phyloP scores from a whole-genome alignment of 1,139 yeast species.

The Chernovozyma aurita region DNA sequence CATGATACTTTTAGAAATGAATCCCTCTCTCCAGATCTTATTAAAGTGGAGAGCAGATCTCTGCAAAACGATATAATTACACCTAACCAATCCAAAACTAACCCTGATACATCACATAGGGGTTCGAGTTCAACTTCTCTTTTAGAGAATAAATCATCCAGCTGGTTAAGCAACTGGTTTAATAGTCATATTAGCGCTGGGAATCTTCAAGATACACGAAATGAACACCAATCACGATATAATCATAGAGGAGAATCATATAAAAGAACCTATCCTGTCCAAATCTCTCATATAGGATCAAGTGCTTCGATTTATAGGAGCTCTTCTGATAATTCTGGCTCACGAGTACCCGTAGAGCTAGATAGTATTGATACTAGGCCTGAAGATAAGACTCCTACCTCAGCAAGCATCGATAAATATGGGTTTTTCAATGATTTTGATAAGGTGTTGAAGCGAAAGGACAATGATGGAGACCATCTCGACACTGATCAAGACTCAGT shows the following conservation, averaged over 20 bases:
- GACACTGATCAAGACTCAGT: background rate
- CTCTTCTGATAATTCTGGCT: background rate
- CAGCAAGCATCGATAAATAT: constrained; percentile 42
- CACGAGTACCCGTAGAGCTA: constrained; percentile 42
- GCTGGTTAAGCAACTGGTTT: constrained; percentile 20
- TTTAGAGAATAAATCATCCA: background rate
- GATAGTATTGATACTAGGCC: constrained; percentile 31
- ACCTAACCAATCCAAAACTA: background rate
- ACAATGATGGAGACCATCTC: background rate
- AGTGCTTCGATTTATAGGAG: background rate
- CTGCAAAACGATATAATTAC: background rate
- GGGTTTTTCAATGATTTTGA: constrained; percentile 39
- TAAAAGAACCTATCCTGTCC: background rate
- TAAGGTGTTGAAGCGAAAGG: constrained; percentile 1
- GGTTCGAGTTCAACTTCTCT: background rate
- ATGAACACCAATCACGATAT: background rate
- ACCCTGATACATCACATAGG: background rate
- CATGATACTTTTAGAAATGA: background rate
- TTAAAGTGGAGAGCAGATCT: background rate
- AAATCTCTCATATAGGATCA: background rate
- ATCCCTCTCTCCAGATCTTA: background rate
- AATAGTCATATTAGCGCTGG: constrained; percentile 8
- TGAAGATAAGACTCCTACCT: constrained; percentile 19
- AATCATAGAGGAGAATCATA: background rate
- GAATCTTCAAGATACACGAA: background rate